These are phyloP conservation scores for Alternaria arborescens DNA, from an alignment of 2,329 filamentous ascomycete species.

Conservation along the genomic window DNA sequence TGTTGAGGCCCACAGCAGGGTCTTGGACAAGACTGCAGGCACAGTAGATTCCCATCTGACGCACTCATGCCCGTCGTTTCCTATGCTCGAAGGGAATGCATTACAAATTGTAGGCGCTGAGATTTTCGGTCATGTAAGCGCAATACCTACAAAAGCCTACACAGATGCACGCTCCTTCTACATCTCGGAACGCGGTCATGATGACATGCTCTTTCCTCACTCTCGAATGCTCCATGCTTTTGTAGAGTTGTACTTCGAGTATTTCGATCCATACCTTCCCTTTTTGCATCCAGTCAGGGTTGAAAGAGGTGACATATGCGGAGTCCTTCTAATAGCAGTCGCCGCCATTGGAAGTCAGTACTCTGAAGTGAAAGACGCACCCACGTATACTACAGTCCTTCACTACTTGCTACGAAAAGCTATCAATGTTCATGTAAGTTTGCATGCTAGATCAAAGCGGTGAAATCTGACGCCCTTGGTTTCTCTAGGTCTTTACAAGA, in stretches of 20 bases:
- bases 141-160: background rate
- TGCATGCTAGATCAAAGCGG: background rate
- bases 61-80: background rate
- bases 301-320: background rate
- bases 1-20: background rate
- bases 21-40: background rate
- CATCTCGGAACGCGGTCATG: background rate
- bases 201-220: background rate
- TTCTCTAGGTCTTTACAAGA: background rate
- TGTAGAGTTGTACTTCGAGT: conserved; percentile 9
- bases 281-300: conserved; percentile 1
- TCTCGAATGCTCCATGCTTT: background rate
- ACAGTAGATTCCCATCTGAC: background rate
- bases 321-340: conserved; percentile 3
- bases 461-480: background rate
- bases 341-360: conserved; percentile 6
- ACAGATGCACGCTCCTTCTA: background rate
- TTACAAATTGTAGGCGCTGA: background rate
- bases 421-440: conserved; percentile 1
- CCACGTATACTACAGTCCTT: background rate
- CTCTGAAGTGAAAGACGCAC: conserved; percentile 1
- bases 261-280: conserved; percentile 7
- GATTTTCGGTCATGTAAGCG: background rate
- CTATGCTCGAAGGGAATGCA: background rate
- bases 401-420: conserved; percentile 1